phyloP scores from a whole-genome alignment of 768 basidiomycete genomes.

The Russula virescens region DNA sequence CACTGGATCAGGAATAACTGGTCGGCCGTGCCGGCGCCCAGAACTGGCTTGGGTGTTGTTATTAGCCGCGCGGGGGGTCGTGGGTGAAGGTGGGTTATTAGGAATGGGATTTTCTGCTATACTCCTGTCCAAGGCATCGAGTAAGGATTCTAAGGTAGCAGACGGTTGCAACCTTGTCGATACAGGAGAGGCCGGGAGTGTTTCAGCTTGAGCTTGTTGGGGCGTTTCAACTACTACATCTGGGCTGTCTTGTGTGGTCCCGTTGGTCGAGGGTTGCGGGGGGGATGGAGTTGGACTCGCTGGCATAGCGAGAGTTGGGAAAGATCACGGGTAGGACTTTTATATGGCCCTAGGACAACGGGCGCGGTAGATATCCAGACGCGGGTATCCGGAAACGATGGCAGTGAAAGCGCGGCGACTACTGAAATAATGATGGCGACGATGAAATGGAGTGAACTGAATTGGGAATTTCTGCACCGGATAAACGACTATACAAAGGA shows the following conservation, averaged over 20 bases:
- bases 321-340: background rate
- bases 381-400: background rate
- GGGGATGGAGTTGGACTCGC: background rate
- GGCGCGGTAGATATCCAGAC: background rate
- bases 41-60: background rate
- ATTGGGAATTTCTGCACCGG: background rate
- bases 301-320: slow-evolving; percentile 5
- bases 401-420: background rate
- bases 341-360: background rate
- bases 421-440: too few relatives aligned
- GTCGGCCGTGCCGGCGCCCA: background rate
- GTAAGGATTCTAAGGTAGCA: background rate
- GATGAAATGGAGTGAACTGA: background rate
- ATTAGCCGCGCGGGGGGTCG: background rate
- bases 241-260: background rate
- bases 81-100: background rate
- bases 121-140: slow-evolving; percentile 6
- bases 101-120: slow-evolving; percentile 4
- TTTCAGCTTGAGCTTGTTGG: slow-evolving; percentile 5
- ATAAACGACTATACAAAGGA: background rate
- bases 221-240: background rate
- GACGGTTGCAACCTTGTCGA: background rate
- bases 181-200: background rate
- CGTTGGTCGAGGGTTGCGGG: background rate
- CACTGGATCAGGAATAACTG: background rate